Evolutionary conservation across 1,284 basidiomycete species (phyloP), one percentile per base, ranked within the genome.

Genomic region (Moesziomyces sp.): DNA sequence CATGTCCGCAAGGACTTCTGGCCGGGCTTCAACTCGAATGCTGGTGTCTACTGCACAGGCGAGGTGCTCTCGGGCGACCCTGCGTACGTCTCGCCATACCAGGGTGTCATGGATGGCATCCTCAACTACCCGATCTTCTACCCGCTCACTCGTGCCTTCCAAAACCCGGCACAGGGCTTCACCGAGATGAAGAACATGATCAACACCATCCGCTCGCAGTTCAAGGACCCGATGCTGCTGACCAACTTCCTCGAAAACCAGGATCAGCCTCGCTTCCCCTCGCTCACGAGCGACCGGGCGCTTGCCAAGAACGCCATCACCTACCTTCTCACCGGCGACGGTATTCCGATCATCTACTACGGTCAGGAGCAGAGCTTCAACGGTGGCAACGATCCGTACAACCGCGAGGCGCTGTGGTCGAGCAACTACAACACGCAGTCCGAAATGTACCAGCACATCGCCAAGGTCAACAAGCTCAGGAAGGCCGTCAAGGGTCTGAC

Each of bases 221-320:
- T 59, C 43, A 57, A 80, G 84, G 88, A 89, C 50, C 78, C 87
- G 2, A 87, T 87, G 33, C 78, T 88, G 46, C 86, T 92, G 2
- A 92, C 91, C 3, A 92, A 92, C 76, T 93, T 94, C 85, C 84
- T 94, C 35, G 92, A 93, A 84, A 93, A 93, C 84, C 92, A 93
- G 76, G 92, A 93, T 81, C 72, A 91, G 21, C 89, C 91, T 3
- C 88, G 92, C 49, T 93, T 86, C 50, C 84, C 85, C 24, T 65
- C 48, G 68, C 77, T 46, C 51, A 60, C 49, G 23, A 33, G 26
- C 28, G 59, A 63, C 35, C 62, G 26, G 7, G 18, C 63, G 11
- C 78, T 86, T 19, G 77, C 84, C 38, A 85, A 83, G 67, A 87
- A 87, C 61, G 87, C 87, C 4, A 83, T 85, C 43, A 83, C 85